A percentile compares a stretch with the other conserved stretches of the same genome.
Evolutionary conservation across 805 yeast species (phyloP).

Genomic region (Saccharomycopsis guyanensis): DNA sequence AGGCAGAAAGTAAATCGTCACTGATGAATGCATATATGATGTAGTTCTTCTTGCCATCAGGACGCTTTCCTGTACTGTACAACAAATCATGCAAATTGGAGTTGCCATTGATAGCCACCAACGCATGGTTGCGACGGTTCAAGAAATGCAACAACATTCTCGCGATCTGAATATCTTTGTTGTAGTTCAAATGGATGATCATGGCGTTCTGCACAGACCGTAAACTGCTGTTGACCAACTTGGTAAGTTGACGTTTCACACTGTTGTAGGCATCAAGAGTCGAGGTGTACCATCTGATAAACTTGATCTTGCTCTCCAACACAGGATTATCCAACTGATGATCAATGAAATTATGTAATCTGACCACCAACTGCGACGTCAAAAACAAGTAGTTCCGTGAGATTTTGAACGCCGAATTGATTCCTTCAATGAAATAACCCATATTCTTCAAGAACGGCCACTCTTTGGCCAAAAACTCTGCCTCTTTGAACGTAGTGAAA

Average conservation of each 20-base stretch:
- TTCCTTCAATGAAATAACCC: slow-evolving; percentile 59
- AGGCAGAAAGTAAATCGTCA: slow-evolving; percentile 31
- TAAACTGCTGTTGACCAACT: slow-evolving; percentile 64
- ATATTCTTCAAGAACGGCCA: slow-evolving; percentile 73
- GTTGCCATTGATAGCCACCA: slow-evolving; percentile 40
- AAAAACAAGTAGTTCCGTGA: slow-evolving; percentile 68
- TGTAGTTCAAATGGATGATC: slow-evolving; percentile 43
- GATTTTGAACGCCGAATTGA: slow-evolving; percentile 68
- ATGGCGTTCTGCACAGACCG: slow-evolving; percentile 68
- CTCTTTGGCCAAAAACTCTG: slow-evolving; percentile 78
- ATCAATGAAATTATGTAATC: slow-evolving; percentile 63
- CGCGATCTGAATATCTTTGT: slow-evolving; percentile 8
- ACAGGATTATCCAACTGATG: slow-evolving; percentile 54
- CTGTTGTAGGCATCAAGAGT: slow-evolving; percentile 67
- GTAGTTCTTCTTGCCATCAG: slow-evolving; percentile 32
- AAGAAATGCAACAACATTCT: slow-evolving; percentile 10
- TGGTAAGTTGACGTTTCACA: slow-evolving; percentile 70
- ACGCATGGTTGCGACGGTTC: slow-evolving; percentile 37
- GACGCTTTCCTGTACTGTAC: slow-evolving; percentile 58
- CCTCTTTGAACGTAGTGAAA: slow-evolving; percentile 81
- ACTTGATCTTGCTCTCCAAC: slow-evolving; percentile 32
- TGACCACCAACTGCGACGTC: slow-evolving; percentile 57
- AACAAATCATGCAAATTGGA: slow-evolving; percentile 63
- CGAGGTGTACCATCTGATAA: slow-evolving; percentile 54
- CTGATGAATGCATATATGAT: slow-evolving; percentile 68